A percentile compares a stretch with the other conserved stretches of the same genome.
Evolutionary conservation across 257 asterid species (phyloP).

Genomic region (Nicotiana tabacum): DNA sequence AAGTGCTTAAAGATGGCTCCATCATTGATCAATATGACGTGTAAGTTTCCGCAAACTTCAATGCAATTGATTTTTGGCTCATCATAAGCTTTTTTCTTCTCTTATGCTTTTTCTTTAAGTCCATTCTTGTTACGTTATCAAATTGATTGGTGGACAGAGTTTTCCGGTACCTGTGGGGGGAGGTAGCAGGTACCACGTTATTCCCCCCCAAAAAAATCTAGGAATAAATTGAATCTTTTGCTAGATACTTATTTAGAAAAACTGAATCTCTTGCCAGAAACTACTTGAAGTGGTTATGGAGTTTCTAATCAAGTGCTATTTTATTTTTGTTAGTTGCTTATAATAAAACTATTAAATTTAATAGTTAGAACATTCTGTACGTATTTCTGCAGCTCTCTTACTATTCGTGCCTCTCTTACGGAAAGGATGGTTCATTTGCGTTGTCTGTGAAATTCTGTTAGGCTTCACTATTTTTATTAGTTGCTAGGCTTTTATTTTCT

Average conservation of each 20-base stretch:
- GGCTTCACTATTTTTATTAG: background rate
- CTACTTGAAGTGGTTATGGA: background rate
- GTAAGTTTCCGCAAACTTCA: slow-evolving; percentile 25
- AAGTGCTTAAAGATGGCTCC: slow-evolving; percentile 84
- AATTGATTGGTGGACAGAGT: too few relatives aligned
- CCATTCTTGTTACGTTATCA: too few relatives aligned
- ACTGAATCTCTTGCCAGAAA: background rate
- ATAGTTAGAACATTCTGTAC: background rate
- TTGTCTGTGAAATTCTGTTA: background rate
- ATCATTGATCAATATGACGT: slow-evolving; percentile 62
- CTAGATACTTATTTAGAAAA: too few relatives aligned
- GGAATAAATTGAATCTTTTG: too few relatives aligned
- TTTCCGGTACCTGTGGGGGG: too few relatives aligned
- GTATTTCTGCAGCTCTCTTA: background rate
- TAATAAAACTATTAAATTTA: background rate
- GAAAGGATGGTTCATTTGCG: background rate
- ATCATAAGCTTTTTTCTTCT: too few relatives aligned
- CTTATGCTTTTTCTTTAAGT: too few relatives aligned
- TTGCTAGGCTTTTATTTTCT: slow-evolving; percentile 7
- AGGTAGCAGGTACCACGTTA: too few relatives aligned
- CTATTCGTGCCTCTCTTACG: background rate
- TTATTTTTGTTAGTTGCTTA: background rate
- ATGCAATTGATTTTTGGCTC: too few relatives aligned
- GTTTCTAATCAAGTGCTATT: background rate
- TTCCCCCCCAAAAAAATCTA: too few relatives aligned